Evolutionary conservation across 495 filamentous ascomycete genomes (phyloP).

Genomic region (Aspergillus campestris): DNA sequence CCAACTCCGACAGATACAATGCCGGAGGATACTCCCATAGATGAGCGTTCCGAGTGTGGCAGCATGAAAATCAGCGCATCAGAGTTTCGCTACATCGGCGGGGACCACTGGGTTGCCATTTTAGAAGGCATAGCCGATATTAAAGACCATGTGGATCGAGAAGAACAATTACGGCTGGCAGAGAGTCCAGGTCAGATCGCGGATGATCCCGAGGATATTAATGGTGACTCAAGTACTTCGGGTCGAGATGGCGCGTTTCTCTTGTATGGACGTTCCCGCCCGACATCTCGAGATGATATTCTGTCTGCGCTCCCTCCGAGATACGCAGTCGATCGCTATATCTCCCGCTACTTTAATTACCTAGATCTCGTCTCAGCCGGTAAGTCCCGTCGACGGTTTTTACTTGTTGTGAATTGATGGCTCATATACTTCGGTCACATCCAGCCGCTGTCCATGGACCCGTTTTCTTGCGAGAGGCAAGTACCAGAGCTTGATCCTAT

Average conservation of each 20-base stretch:
- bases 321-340: constrained; percentile 22
- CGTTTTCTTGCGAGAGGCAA: constrained; percentile 12
- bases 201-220: constrained; percentile 5
- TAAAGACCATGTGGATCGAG: constrained; percentile 21
- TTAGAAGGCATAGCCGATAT: constrained; percentile 23
- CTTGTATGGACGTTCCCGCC: constrained; percentile 23
- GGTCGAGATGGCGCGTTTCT: constrained; percentile 15
- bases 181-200: constrained; percentile 2
- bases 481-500: background rate
- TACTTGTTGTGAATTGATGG: background rate
- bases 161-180: constrained; percentile 16
- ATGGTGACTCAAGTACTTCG: background rate
- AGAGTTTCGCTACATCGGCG: constrained; percentile 15
- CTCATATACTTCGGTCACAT: background rate
- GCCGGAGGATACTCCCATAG: constrained; percentile 5
- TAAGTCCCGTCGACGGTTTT: constrained; percentile 1
- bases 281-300: constrained; percentile 25
- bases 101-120: constrained; percentile 22
- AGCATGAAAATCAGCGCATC: constrained; percentile 20
- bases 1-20: background rate
- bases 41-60: constrained; percentile 21
- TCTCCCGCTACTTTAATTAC: constrained; percentile 17
- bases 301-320: constrained; percentile 24
- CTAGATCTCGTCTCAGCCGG: constrained; percentile 18
- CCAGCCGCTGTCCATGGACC: constrained; percentile 16